These are phyloP conservation scores for Logfia minima DNA, from an alignment of 129 eudicot genomes.

Conservation along the genomic window DNA sequence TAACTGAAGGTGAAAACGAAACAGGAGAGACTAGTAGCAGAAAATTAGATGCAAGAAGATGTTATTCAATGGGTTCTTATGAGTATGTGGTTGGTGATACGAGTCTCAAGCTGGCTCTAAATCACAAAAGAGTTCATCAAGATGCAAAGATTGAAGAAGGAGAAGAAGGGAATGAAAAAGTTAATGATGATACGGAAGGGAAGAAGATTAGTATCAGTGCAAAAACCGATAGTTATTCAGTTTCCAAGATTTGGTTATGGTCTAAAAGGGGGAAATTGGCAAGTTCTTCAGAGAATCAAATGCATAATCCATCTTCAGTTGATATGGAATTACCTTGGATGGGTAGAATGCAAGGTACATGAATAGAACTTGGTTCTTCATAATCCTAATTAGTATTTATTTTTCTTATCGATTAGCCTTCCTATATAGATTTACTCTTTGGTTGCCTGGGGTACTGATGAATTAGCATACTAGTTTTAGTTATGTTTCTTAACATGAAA, in stretches of 20 bases:
- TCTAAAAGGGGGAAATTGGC: conserved; percentile 45
- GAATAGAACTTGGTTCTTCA: conserved; percentile 30
- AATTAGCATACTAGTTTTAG: background rate
- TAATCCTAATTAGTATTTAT: conserved; percentile 12
- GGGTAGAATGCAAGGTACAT: conserved; percentile 50
- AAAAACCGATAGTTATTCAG: conserved; percentile 57
- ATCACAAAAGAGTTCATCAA: conserved; percentile 23
- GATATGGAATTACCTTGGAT: conserved; percentile 60
- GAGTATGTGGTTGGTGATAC: conserved; percentile 72
- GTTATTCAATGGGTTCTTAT: conserved; percentile 91
- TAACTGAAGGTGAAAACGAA: conserved; percentile 27
- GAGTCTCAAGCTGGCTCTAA: conserved; percentile 60
- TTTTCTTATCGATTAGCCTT: conserved; percentile 24
- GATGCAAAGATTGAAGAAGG: conserved; percentile 29
- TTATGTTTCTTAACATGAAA: conserved; percentile 5
- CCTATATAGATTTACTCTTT: background rate
- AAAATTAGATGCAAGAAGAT: conserved; percentile 83
- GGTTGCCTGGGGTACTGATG: background rate
- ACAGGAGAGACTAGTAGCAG: conserved; percentile 63
- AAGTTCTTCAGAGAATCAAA: conserved; percentile 51
- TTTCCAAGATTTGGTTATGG: conserved; percentile 71
- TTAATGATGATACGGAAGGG: conserved; percentile 40
- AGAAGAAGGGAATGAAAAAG: conserved; percentile 29
- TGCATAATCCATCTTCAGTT: conserved; percentile 44
- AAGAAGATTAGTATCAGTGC: conserved; percentile 42